Evolutionary conservation across 2,329 filamentous ascomycete species (phyloP).

Genomic region (Ceratocystis ficicola): DNA sequence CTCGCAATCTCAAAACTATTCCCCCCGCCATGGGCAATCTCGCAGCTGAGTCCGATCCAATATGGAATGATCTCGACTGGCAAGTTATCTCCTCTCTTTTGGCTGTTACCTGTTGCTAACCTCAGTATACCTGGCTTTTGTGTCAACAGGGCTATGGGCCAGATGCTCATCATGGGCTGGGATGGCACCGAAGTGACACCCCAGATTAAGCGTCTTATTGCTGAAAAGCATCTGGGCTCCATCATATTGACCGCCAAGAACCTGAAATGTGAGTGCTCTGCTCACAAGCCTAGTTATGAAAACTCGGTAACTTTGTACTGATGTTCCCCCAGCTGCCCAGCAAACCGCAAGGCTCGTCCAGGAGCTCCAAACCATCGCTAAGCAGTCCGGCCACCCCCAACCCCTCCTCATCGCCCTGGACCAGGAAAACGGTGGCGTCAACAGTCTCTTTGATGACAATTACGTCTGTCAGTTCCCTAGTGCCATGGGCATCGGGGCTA

Average conservation of each 20-base stretch:
- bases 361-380: conserved; percentile 84
- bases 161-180: conserved; percentile 74
- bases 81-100: conserved; percentile 30
- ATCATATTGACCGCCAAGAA: conserved; percentile 78
- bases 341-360: conserved; percentile 79
- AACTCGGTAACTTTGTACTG: not conserved
- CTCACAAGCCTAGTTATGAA: conserved; percentile 17
- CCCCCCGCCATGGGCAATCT: not conserved
- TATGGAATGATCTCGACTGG: conserved; percentile 69
- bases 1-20: not conserved
- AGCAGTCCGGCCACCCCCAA: conserved; percentile 76
- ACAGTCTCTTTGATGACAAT: conserved; percentile 89
- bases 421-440: conserved; percentile 96
- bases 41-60: conserved; percentile 37
- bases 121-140: conserved; percentile 22
- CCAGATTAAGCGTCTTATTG: conserved; percentile 68
- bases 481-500: conserved; percentile 92
- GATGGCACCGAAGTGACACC: conserved; percentile 74
- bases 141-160: conserved; percentile 51
- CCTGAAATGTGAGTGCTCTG: conserved; percentile 53
- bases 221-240: conserved; percentile 76
- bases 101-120: conserved; percentile 29
- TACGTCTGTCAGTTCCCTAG: conserved; percentile 95
- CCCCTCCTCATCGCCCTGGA: conserved; percentile 85
- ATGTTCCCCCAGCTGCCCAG: conserved; percentile 57